phyloP scores from a whole-genome alignment of 495 filamentous ascomycete genomes.

The Aspergillus nanangensis region DNA sequence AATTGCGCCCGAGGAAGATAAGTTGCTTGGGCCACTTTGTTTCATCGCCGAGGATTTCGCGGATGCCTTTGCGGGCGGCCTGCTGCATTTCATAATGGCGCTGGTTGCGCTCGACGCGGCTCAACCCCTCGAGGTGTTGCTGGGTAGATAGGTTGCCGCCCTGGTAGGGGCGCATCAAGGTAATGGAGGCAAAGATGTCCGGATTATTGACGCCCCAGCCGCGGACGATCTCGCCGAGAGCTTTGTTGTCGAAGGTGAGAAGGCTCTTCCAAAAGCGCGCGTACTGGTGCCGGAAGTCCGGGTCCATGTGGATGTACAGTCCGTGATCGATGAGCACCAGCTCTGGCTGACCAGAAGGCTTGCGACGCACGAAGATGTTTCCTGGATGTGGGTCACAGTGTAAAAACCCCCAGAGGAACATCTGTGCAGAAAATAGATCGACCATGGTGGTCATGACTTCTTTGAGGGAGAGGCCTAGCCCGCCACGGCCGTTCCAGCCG shows the following conservation, averaged over 20 bases:
- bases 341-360: slow-evolving; percentile 76
- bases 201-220: slow-evolving; percentile 84
- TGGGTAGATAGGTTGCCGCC: slow-evolving; percentile 70
- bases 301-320: slow-evolving; percentile 85
- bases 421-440: slow-evolving; percentile 90
- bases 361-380: slow-evolving; percentile 90
- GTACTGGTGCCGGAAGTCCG: slow-evolving; percentile 84
- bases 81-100: slow-evolving; percentile 82
- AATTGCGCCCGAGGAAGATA: slow-evolving; percentile 91
- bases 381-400: slow-evolving; percentile 97
- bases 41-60: slow-evolving; percentile 81
- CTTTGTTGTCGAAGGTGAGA: slow-evolving; percentile 86
- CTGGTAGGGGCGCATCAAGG: slow-evolving; percentile 82
- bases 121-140: slow-evolving; percentile 55
- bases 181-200: slow-evolving; percentile 87
- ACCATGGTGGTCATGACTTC: slow-evolving; percentile 95
- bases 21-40: slow-evolving; percentile 90
- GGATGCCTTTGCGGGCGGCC: slow-evolving; percentile 76
- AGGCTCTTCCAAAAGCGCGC: slow-evolving; percentile 89
- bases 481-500: slow-evolving; percentile 63
- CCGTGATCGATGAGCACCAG: slow-evolving; percentile 96
- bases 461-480: slow-evolving; percentile 74
- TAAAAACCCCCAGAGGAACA: slow-evolving; percentile 91
- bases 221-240: slow-evolving; percentile 62
- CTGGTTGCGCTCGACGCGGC: slow-evolving; percentile 46